phyloP scores from a whole-genome alignment of 768 basidiomycete genomes.

The Lentinula edodes region DNA sequence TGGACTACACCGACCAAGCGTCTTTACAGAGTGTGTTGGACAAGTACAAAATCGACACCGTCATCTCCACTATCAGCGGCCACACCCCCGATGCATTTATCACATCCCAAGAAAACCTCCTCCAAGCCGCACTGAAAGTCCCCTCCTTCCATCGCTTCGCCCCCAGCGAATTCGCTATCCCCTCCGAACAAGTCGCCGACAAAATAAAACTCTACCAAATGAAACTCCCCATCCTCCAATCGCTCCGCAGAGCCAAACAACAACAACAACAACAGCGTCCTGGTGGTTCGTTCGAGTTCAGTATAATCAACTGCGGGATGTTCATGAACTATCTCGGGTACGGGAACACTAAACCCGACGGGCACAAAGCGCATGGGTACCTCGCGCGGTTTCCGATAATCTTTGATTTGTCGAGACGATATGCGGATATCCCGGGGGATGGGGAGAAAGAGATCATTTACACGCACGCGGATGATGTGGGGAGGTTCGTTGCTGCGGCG shows the following conservation, averaged over 20 bases:
- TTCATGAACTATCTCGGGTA: slow-evolving; percentile 3
- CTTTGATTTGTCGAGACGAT: background rate
- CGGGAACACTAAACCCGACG: background rate
- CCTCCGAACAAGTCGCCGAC: background rate
- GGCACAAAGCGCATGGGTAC: background rate
- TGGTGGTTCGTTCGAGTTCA: background rate
- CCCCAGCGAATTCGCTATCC: background rate
- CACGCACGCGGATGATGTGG: slow-evolving; percentile 1
- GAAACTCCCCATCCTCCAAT: background rate
- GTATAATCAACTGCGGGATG: background rate
- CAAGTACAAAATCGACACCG: background rate
- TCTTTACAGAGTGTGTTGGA: background rate
- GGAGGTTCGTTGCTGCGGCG: background rate
- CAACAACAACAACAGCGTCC: too few relatives aligned
- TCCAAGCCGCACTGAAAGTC: background rate
- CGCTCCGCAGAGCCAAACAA: background rate
- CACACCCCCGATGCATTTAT: background rate
- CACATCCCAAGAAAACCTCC: background rate
- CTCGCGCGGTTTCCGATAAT: background rate
- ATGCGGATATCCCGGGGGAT: background rate
- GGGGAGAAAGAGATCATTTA: background rate
- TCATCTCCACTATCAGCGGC: background rate
- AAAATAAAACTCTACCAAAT: too few relatives aligned
- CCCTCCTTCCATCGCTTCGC: background rate
- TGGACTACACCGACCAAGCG: background rate